A percentile compares a stretch with the other conserved stretches of the same genome.
Conservation (phyloP, 441 rosid species). For the Viola pubescens region DNA sequence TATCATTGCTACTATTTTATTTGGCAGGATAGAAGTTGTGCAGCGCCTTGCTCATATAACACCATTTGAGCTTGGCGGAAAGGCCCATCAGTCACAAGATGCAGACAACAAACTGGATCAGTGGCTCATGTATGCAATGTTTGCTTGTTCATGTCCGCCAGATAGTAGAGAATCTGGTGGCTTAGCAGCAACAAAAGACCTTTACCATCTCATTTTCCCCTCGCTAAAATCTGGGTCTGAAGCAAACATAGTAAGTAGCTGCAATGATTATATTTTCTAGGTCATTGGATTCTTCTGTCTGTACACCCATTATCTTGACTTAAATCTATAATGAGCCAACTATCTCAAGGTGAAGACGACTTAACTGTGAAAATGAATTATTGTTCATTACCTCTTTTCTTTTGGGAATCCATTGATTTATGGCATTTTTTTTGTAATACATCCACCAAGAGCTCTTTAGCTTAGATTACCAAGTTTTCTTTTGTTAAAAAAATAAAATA, state of each 20-base stretch:
- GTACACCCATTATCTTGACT: not conserved
- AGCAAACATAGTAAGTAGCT: conserved; percentile 65
- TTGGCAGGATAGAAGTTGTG: conserved; percentile 71
- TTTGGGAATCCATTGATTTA: too few species aligned
- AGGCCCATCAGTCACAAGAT: conserved; percentile 87
- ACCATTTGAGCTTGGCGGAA: conserved; percentile 92
- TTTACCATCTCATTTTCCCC: conserved; percentile 88
- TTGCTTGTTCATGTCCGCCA: conserved; percentile 96
- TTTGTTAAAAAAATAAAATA: too few species aligned
- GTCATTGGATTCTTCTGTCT: not conserved
- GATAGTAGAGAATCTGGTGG: conserved; percentile 79
- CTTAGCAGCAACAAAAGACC: conserved; percentile 75
- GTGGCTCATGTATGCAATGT: conserved; percentile 97
- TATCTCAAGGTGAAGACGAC: too few species aligned
- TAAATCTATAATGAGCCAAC: too few species aligned
- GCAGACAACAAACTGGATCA: conserved; percentile 95
- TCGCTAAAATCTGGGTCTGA: conserved; percentile 91
- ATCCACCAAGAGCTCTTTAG: too few species aligned
- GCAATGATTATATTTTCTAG: not conserved
- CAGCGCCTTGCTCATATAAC: conserved; percentile 88
- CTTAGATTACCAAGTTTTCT: too few species aligned
- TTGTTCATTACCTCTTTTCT: too few species aligned
- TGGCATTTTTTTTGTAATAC: too few species aligned
- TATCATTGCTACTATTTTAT: conserved; percentile 7
- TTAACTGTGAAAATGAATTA: too few species aligned